Percentiles rank a stretch among this genome's conserved stretches.
phyloP scores from a whole-genome alignment of 208 protist species.

The Wallacemonas sp. region DNA sequence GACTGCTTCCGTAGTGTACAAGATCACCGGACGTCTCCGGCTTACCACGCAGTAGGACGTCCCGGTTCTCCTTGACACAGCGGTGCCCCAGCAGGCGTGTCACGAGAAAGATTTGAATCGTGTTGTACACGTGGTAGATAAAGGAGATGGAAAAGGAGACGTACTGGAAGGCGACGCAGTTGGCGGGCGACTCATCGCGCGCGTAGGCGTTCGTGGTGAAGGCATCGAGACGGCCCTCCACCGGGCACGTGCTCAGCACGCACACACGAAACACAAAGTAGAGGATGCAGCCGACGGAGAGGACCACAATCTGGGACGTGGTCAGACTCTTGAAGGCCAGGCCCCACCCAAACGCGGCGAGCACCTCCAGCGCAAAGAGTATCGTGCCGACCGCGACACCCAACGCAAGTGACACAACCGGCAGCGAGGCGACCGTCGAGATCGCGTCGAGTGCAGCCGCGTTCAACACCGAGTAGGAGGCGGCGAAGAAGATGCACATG shows the following conservation, averaged over 20 bases:
- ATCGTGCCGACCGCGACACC: conserved; percentile 21
- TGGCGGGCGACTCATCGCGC: not conserved
- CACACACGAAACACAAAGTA: conserved; percentile 34
- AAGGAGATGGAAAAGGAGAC: conserved; percentile 16
- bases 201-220: conserved; percentile 31
- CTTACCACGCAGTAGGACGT: not conserved
- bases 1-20: too few relatives aligned
- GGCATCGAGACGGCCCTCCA: conserved; percentile 7
- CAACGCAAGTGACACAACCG: conserved; percentile 29
- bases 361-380: conserved; percentile 48
- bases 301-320: conserved; percentile 32
- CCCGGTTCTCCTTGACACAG: not conserved
- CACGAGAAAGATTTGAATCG: conserved; percentile 29
- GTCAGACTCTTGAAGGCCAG: conserved; percentile 42
- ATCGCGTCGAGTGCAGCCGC: not conserved
- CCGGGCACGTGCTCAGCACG: conserved; percentile 28
- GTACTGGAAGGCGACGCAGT: conserved; percentile 31
- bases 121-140: conserved; percentile 33
- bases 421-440: conserved; percentile 8
- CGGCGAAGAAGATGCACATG: conserved; percentile 32
- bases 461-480: conserved; percentile 28
- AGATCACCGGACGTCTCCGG: not conserved
- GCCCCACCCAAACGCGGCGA: conserved; percentile 63
- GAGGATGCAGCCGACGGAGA: conserved; percentile 29
- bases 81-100: conserved; percentile 13